phyloP scores from a whole-genome alignment of 306 rosid species.

The Medicago ruthenica region DNA sequence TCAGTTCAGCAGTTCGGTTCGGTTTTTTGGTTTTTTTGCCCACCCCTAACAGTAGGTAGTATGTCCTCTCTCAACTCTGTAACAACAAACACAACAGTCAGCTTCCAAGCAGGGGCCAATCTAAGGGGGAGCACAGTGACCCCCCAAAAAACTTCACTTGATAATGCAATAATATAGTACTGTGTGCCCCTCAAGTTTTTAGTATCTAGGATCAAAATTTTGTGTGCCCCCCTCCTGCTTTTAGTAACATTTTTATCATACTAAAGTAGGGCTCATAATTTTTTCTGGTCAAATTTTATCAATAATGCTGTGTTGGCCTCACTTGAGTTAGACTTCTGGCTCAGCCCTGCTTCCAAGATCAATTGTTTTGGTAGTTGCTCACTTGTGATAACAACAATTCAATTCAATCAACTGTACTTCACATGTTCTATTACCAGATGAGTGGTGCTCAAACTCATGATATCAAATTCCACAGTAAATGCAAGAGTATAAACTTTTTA shows the following conservation, averaged over 20 bases:
- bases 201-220: background rate
- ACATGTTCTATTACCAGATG: slow-evolving; percentile 9
- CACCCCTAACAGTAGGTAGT: background rate
- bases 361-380: slow-evolving; percentile 24
- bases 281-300: background rate
- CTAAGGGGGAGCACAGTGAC: background rate
- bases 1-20: too few species aligned
- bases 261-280: background rate
- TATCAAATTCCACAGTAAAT: slow-evolving; percentile 21
- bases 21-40: too few species aligned
- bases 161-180: slow-evolving; percentile 1
- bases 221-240: slow-evolving; percentile 4
- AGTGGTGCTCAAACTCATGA: slow-evolving; percentile 3
- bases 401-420: slow-evolving; percentile 19
- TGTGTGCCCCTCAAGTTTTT: background rate
- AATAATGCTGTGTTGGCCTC: background rate
- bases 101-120: slow-evolving; percentile 8
- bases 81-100: background rate
- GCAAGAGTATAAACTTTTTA: slow-evolving; percentile 33
- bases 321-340: background rate
- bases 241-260: background rate
- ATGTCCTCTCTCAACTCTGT: background rate
- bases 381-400: background rate
- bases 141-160: background rate
- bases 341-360: background rate